phyloP scores from a whole-genome alignment of 1,284 basidiomycete species.

The Cutaneotrichosporon sp. region DNA sequence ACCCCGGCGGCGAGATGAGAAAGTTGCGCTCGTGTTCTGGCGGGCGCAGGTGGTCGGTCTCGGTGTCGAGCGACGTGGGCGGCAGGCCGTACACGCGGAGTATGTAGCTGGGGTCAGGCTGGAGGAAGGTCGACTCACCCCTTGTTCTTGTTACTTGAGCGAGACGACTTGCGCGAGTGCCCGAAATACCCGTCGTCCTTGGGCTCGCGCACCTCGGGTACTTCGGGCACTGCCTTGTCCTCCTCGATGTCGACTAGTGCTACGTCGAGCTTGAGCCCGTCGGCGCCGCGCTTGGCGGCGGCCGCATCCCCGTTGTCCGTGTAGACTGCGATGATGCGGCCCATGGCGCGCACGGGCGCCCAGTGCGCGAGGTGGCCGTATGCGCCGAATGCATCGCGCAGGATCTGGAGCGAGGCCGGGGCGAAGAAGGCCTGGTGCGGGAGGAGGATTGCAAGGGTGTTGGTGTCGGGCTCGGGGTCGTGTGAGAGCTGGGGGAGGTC shows the following conservation, averaged over 20 bases:
- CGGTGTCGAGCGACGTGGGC: conserved; percentile 61
- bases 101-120: conserved; percentile 54
- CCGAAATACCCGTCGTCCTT: conserved; percentile 11
- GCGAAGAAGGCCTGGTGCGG: conserved; percentile 69
- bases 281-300: conserved; percentile 47
- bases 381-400: conserved; percentile 67
- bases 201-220: not conserved
- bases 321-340: conserved; percentile 78
- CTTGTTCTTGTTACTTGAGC: conserved; percentile 14
- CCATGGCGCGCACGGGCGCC: conserved; percentile 79
- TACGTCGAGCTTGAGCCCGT: conserved; percentile 42
- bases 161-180: conserved; percentile 13
- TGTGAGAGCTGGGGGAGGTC: conserved; percentile 27
- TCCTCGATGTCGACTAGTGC: conserved; percentile 6
- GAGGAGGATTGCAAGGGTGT: conserved; percentile 68
- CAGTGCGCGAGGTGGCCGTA: conserved; percentile 80
- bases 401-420: conserved; percentile 65
- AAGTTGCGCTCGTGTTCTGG: conserved; percentile 89
- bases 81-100: conserved; percentile 79
- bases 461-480: conserved; percentile 55
- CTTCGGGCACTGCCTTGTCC: too few relatives aligned
- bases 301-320: conserved; percentile 56
- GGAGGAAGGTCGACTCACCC: conserved; percentile 10
- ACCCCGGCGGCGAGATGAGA: conserved; percentile 96
- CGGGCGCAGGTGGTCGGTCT: conserved; percentile 63